Evolutionary conservation across 352 stramenopile genomes (phyloP).

Genomic region (Thraustochytrium striatum): DNA sequence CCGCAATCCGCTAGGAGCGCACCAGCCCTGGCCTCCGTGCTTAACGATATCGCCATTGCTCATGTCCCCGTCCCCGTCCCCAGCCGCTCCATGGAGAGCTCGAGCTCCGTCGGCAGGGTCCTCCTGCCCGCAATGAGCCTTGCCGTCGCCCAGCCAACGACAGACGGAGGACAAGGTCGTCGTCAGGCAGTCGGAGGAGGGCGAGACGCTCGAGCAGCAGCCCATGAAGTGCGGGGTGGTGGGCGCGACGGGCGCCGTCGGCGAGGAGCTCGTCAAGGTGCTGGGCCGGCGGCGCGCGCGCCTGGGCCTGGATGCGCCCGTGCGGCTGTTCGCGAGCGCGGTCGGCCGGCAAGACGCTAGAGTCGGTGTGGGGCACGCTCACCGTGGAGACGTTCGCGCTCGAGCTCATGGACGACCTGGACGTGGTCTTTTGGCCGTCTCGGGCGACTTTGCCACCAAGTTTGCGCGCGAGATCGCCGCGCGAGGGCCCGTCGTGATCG

Average conservation of each 20-base stretch:
- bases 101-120: no score
- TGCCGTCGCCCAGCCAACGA: no score
- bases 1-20: no score
- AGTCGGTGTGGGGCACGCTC: conserved; percentile 80
- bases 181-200: no score
- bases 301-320: conserved; percentile 76
- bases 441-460: conserved; percentile 90
- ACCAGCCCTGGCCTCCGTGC: no score
- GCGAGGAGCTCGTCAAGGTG: conserved; percentile 90
- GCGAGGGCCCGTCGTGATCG: conserved; percentile 65
- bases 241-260: conserved; percentile 79
- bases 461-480: conserved; percentile 84
- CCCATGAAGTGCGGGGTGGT: conserved; percentile 41
- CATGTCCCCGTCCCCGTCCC: no score
- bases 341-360: conserved; percentile 81
- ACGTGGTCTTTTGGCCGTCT: conserved; percentile 96
- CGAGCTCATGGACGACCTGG: conserved; percentile 79
- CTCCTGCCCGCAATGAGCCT: no score
- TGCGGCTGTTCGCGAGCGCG: conserved; percentile 90
- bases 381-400: conserved; percentile 91
- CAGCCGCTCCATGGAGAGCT: no score
- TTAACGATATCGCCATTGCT: no score
- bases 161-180: no score
- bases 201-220: no score
- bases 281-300: conserved; percentile 69